phyloP scores from a whole-genome alignment of 441 rosid species.

The Brassica balearica region DNA sequence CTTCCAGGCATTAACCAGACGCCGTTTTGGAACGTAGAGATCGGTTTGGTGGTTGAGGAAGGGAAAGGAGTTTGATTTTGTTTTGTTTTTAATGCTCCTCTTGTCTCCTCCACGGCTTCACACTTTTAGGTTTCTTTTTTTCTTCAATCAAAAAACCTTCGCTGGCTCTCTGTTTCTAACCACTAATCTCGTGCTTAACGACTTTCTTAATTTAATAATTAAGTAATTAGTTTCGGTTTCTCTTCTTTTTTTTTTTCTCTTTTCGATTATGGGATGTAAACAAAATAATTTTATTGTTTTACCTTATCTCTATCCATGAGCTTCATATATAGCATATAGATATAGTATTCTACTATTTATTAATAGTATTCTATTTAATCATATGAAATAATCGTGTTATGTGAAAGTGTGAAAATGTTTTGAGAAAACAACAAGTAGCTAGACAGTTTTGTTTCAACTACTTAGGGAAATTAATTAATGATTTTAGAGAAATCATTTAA shows the following conservation, averaged over 20 bases:
- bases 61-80: not conserved
- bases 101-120: conserved; percentile 30
- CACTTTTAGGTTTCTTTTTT: conserved; percentile 5
- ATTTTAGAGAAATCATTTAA: conserved; percentile 1
- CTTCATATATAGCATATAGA: too few species aligned
- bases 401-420: not conserved
- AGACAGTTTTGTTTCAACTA: not conserved
- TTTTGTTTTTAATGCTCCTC: not conserved
- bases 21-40: conserved; percentile 19
- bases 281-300: not conserved
- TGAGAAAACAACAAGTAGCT: not conserved
- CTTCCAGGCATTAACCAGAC: conserved; percentile 46
- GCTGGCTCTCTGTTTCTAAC: conserved; percentile 33
- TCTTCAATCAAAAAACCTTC: conserved; percentile 22
- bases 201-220: conserved; percentile 24
- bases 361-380: too few species aligned
- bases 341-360: too few species aligned
- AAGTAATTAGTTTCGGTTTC: not conserved
- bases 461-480: not conserved
- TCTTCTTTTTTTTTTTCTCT: not conserved
- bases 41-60: conserved; percentile 14
- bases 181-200: conserved; percentile 23
- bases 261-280: not conserved
- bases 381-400: not conserved
- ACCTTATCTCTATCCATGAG: too few species aligned